These are phyloP conservation scores for Chloropicon primus DNA, from an alignment of 139 green algal species.

Conservation along the genomic window DNA sequence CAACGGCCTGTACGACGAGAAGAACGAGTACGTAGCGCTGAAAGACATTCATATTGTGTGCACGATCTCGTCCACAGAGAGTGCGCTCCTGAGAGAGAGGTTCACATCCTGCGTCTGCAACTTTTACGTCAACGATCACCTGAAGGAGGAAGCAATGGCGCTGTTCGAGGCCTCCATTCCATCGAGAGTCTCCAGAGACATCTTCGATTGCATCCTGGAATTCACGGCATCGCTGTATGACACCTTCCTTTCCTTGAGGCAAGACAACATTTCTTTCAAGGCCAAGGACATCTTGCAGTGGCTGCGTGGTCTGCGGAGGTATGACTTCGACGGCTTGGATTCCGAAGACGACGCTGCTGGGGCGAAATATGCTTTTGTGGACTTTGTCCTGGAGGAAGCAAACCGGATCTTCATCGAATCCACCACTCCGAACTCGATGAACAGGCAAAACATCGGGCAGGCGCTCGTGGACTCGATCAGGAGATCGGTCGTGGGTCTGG, in stretches of 20 bases:
- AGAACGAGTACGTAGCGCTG: slow-evolving; percentile 48
- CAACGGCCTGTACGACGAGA: slow-evolving; percentile 58
- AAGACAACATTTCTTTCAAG: not conserved
- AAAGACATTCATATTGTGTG: slow-evolving; percentile 41
- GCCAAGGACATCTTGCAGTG: not conserved
- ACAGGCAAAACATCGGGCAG: not conserved
- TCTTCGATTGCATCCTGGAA: not conserved
- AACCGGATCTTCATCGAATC: not conserved
- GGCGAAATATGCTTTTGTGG: not conserved
- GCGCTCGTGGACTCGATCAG: not conserved
- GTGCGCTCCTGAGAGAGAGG: slow-evolving; percentile 37
- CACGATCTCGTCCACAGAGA: slow-evolving; percentile 47
- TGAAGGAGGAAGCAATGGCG: slow-evolving; percentile 12
- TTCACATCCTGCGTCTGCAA: slow-evolving; percentile 45
- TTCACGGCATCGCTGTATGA: not conserved
- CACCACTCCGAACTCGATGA: not conserved
- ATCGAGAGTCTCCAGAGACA: not conserved
- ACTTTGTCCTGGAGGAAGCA: not conserved
- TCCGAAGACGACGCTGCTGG: not conserved
- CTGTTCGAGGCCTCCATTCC: not conserved
- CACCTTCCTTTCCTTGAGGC: not conserved
- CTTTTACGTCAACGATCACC: slow-evolving; percentile 30
- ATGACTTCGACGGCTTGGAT: not conserved
- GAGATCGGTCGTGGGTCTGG: not conserved
- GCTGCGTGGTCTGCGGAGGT: not conserved